A percentile compares a stretch with the other conserved stretches of the same genome.
Evolutionary conservation across 179 eudicot genomes (phyloP).

Genomic region (Carnegiea gigantea): DNA sequence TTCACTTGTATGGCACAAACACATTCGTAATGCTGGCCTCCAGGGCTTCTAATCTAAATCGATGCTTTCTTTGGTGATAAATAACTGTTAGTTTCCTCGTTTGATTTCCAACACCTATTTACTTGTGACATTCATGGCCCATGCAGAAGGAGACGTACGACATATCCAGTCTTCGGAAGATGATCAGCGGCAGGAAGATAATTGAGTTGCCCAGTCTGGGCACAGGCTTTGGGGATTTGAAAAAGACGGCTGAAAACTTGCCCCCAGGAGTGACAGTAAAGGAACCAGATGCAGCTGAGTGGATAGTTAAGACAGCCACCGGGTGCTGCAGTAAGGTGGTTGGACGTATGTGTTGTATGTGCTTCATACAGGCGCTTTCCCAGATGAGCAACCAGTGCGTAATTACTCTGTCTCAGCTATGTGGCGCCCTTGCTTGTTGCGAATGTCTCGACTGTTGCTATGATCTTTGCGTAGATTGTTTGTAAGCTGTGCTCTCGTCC

Average conservation of each 20-base stretch:
- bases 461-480: slow-evolving; percentile 43
- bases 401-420: slow-evolving; percentile 50
- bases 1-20: neutral
- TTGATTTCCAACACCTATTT: neutral
- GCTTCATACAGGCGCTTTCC: slow-evolving; percentile 48
- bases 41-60: neutral
- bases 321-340: slow-evolving; percentile 46
- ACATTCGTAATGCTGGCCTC: neutral
- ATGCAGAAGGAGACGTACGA: slow-evolving; percentile 29
- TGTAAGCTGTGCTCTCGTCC: slow-evolving; percentile 11
- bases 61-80: neutral
- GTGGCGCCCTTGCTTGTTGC: slow-evolving; percentile 58
- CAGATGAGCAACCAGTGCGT: slow-evolving; percentile 48
- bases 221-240: slow-evolving; percentile 61
- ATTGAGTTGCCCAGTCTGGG: slow-evolving; percentile 39
- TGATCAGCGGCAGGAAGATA: slow-evolving; percentile 27
- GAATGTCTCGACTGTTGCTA: slow-evolving; percentile 62
- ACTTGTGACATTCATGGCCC: neutral
- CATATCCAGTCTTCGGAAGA: slow-evolving; percentile 29
- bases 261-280: slow-evolving; percentile 44
- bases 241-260: slow-evolving; percentile 48
- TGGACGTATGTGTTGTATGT: slow-evolving; percentile 64
- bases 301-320: slow-evolving; percentile 45
- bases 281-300: slow-evolving; percentile 44
- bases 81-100: neutral